A percentile compares a stretch with the other conserved stretches of the same genome.
These are phyloP conservation scores for Lippia alba DNA, from an alignment of 305 asterid genomes.

Conservation along the genomic window DNA sequence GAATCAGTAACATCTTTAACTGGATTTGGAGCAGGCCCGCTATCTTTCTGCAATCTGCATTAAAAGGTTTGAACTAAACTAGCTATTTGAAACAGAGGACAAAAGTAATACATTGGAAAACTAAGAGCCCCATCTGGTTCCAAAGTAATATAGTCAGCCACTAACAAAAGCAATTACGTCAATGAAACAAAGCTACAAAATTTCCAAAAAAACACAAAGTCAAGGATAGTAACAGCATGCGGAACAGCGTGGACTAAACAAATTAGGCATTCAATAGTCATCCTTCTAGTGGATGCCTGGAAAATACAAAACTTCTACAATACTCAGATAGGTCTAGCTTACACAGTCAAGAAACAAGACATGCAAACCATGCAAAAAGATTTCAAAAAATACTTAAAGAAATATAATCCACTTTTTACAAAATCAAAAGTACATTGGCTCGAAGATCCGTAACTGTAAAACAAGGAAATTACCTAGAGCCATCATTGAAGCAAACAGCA, in stretches of 20 bases:
- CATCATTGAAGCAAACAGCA: conserved; percentile 81
- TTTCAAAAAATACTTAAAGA: not conserved
- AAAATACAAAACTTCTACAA: conserved; percentile 23
- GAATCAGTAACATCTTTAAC: conserved; percentile 63
- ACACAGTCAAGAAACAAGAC: conserved; percentile 11
- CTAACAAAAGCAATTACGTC: conserved; percentile 9
- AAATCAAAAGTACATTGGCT: conserved; percentile 30
- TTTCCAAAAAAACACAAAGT: conserved; percentile 4
- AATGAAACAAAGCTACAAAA: conserved; percentile 2
- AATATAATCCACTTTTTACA: conserved; percentile 14
- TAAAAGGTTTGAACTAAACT: conserved; percentile 28
- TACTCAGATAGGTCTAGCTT: conserved; percentile 21
- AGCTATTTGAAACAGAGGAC: conserved; percentile 7
- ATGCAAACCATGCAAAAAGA: conserved; percentile 2
- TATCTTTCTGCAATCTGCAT: conserved; percentile 57
- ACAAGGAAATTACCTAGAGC: conserved; percentile 69
- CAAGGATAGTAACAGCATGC: conserved; percentile 18
- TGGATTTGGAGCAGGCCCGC: conserved; percentile 54
- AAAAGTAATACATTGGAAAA: not conserved
- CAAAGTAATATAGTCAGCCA: conserved; percentile 25
- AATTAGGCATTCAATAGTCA: conserved; percentile 22
- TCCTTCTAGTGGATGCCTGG: conserved; percentile 23
- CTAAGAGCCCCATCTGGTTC: conserved; percentile 16
- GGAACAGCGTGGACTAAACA: not conserved
- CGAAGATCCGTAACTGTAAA: conserved; percentile 30